Percentiles rank a stretch among this genome's conserved stretches.
These are phyloP conservation scores for Daedalea quercina DNA, from an alignment of 768 basidiomycete genomes.

Conservation along the genomic window DNA sequence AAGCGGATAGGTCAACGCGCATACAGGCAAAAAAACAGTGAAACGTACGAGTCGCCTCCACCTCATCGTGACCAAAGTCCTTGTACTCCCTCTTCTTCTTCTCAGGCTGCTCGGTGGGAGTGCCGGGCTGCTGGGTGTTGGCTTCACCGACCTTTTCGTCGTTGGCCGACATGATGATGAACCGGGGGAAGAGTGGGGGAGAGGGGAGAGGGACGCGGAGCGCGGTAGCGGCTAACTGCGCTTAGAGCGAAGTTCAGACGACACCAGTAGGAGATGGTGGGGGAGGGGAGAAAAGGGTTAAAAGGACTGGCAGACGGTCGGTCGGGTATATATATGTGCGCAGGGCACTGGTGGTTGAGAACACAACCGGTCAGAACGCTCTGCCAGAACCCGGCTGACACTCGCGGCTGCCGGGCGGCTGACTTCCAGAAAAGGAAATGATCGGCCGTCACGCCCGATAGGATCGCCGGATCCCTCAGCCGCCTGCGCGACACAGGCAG, in stretches of 20 bases:
- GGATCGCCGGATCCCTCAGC: neutral
- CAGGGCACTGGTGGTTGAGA: neutral
- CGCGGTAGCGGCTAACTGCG: neutral
- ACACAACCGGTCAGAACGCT: neutral
- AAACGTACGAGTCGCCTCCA: constrained; percentile 58
- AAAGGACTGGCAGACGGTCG: neutral
- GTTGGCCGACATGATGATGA: neutral
- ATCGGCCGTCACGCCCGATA: neutral
- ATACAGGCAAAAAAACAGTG: neutral
- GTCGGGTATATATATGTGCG: neutral
- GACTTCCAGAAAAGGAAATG: neutral
- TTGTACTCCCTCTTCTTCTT: constrained; percentile 81
- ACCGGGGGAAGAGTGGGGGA: neutral
- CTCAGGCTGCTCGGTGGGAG: constrained; percentile 14
- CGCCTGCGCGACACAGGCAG: no score
- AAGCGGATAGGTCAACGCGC: neutral
- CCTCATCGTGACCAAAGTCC: constrained; percentile 63
- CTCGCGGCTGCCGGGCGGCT: neutral
- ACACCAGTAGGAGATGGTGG: neutral
- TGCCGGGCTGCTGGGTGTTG: constrained; percentile 29
- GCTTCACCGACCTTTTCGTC: neutral
- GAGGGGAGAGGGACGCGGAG: neutral
- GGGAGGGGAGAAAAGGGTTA: neutral
- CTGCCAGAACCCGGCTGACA: neutral
- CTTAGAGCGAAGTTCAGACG: neutral